Evolutionary conservation across 1,284 basidiomycete species (phyloP), one percentile per base, ranked within the genome.

Genomic region (Inonotus hispidus): DNA sequence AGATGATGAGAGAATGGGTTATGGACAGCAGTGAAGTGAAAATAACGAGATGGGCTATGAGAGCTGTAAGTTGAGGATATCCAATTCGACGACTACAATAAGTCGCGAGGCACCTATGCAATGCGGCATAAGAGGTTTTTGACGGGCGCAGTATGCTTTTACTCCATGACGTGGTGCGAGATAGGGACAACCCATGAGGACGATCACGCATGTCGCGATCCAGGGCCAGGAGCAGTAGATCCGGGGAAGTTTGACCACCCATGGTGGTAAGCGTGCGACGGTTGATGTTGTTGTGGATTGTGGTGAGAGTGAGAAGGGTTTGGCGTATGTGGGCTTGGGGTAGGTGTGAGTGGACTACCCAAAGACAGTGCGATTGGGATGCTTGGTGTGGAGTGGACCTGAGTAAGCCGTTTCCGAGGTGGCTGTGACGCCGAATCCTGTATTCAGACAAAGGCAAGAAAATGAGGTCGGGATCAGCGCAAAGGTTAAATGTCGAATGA

Each of bases 321-420:
- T 14, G 47, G 47, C 2, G 37, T 50, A 39, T 60, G 59, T 35
- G 29, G 58, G 29, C 39, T 29, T 23, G 27, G 53, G n/a, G 14
- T 32, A 16, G 49, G 46, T 16, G 53, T 35, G 23, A 35, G 39
- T 29, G 39, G 43, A 47, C 45, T 43, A 19, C 35, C 14, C n/a
- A 45, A 29, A 13, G 47, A 19, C 5, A 32, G 29, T 2, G 32
- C 27, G 13, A 43, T 23, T 16, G 41, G 49, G 23, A 45, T 2
- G n/a, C 25, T 27, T 10, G 47, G 13, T 7, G 47, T 13, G 13
- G 32, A 47, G 37, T 46, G 55, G 10, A 38, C 39, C 25, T 62
- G 60, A 29, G 57, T 62, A 55, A 58, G 32, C 29, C 60, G 60
- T 29, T 62, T 62, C 19, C 60, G 55, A 14, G 60, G 60, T 10